Percentiles rank a stretch among this genome's conserved stretches.
phyloP scores from a whole-genome alignment of 108 stramenopile species.

The Nannochloropsis salina region DNA sequence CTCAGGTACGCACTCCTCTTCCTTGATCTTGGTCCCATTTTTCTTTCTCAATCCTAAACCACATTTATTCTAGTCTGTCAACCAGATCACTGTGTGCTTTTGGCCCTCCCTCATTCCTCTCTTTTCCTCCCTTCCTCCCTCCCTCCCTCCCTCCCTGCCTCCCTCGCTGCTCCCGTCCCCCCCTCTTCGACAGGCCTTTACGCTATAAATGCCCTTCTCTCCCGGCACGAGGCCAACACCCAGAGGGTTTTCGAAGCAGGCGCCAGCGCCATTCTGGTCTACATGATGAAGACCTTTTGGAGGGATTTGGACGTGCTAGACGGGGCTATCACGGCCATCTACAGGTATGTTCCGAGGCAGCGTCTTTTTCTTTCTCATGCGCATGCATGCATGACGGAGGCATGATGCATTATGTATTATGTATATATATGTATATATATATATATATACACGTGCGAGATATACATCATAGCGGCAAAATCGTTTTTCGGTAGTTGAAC shows the following conservation, averaged over 20 bases:
- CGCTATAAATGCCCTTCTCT: not conserved
- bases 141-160: not conserved
- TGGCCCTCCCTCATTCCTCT: no score
- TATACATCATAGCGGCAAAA: no score
- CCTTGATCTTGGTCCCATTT: no score
- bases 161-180: not conserved
- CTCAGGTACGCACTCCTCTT: not conserved
- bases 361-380: no score
- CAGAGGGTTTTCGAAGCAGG: not conserved
- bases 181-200: not conserved
- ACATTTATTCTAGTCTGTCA: no score
- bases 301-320: not conserved
- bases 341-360: not conserved
- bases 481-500: no score
- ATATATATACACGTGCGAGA: no score
- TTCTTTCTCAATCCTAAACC: no score
- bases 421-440: no score
- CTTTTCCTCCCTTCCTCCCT: not conserved
- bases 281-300: conserved; percentile 2
- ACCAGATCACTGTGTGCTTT: no score
- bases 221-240: not conserved
- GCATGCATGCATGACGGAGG: no score
- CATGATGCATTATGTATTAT: no score
- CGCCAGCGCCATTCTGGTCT: not conserved
- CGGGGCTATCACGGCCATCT: not conserved